These are phyloP conservation scores for Prototheca wickerhamii DNA, from an alignment of 163 green algal genomes.

Conservation along the genomic window DNA sequence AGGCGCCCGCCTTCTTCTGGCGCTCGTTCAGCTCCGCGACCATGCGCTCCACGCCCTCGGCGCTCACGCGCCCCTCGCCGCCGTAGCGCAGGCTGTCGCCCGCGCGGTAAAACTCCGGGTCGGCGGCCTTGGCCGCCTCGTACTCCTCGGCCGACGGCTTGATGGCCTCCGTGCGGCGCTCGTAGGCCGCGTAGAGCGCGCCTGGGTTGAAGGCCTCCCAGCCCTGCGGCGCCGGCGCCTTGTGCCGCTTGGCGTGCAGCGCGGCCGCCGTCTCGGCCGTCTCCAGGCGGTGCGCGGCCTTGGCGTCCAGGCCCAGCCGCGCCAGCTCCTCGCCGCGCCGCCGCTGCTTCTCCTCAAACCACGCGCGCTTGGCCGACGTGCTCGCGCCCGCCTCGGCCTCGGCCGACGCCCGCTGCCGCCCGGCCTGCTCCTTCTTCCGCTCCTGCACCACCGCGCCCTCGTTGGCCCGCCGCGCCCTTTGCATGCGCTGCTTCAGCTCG, in stretches of 20 bases:
- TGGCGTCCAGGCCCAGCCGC: conserved; percentile 55
- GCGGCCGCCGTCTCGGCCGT: conserved; percentile 63
- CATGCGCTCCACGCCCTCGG: conserved; percentile 72
- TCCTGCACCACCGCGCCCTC: conserved; percentile 78
- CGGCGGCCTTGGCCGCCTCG: conserved; percentile 48
- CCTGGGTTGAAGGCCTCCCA: conserved; percentile 75
- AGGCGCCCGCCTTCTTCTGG: conserved; percentile 26
- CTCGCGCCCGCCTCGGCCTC: conserved; percentile 14
- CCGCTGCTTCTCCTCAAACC: conserved; percentile 71
- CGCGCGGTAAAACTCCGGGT: conserved; percentile 61
- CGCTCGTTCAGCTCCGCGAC: conserved; percentile 59
- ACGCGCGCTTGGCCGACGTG: conserved; percentile 43
- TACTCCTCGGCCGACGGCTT: conserved; percentile 48
- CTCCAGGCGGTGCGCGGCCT: conserved; percentile 61
- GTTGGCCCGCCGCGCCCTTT: conserved; percentile 75
- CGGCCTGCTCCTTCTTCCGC: conserved; percentile 32
- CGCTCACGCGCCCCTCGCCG: conserved; percentile 25
- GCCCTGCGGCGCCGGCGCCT: conserved; percentile 64
- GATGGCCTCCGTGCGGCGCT: conserved; percentile 64
- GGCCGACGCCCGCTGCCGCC: not conserved
- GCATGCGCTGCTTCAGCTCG: conserved; percentile 70
- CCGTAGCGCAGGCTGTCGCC: conserved; percentile 66
- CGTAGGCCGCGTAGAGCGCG: conserved; percentile 72
- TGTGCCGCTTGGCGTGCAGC: conserved; percentile 78
- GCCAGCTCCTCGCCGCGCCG: conserved; percentile 59